These are phyloP conservation scores for Saitozyma podzolica DNA, from an alignment of 768 basidiomycete genomes.

Conservation along the genomic window DNA sequence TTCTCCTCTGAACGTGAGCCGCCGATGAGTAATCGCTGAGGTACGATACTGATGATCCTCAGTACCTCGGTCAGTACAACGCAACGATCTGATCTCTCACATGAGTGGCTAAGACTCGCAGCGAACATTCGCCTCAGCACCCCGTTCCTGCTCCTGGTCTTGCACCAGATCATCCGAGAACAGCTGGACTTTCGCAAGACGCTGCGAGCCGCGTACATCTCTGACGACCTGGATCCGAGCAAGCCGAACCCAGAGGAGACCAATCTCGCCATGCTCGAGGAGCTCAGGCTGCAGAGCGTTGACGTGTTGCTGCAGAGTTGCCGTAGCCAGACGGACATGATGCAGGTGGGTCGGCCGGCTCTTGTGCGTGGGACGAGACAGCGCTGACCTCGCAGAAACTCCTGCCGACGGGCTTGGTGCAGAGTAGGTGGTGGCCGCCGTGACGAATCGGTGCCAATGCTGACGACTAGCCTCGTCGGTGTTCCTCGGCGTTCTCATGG, in stretches of 20 bases:
- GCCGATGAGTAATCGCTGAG: not conserved
- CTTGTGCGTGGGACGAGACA: not conserved
- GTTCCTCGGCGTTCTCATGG: slow-evolving; percentile 24
- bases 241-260: slow-evolving; percentile 2
- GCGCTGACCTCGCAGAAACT: slow-evolving; percentile 11
- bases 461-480: slow-evolving; percentile 18
- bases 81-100: too few species aligned
- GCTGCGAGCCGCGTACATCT: slow-evolving; percentile 15
- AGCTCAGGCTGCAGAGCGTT: slow-evolving; percentile 27
- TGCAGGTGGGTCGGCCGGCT: slow-evolving; percentile 17
- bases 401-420: slow-evolving; percentile 29
- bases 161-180: slow-evolving; percentile 28
- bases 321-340: slow-evolving; percentile 24
- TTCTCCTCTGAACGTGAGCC: slow-evolving; percentile 32
- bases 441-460: not conserved
- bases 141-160: slow-evolving; percentile 29
- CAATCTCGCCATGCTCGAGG: slow-evolving; percentile 20
- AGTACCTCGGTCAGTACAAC: slow-evolving; percentile 15
- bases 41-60: not conserved
- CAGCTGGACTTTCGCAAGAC: slow-evolving; percentile 25
- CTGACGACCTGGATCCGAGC: not conserved
- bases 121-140: slow-evolving; percentile 26
- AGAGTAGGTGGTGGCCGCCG: slow-evolving; percentile 21
- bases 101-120: too few species aligned
- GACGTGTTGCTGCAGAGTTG: slow-evolving; percentile 25